Conservation (phyloP, 2,329 filamentous ascomycete species). For the Septoria linicola region DNA sequence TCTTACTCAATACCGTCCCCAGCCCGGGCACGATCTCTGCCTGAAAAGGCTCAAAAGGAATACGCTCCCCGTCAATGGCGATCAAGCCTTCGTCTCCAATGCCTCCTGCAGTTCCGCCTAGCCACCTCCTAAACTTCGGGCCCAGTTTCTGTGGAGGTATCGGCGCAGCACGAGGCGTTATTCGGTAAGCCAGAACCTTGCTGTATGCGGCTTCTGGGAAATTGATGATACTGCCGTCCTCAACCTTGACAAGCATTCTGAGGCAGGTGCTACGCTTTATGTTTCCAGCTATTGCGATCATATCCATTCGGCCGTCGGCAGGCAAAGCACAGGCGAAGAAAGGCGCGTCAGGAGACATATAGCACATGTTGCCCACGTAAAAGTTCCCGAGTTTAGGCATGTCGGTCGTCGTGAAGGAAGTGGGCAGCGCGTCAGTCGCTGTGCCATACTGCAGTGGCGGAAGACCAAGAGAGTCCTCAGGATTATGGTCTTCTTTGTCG, state of each 20-base stretch:
- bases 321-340: slow-evolving; percentile 85
- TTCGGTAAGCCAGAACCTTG: slow-evolving; percentile 83
- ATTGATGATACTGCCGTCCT: slow-evolving; percentile 75
- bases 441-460: slow-evolving; percentile 77
- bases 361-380: slow-evolving; percentile 92
- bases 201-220: slow-evolving; percentile 73
- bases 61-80: slow-evolving; percentile 86
- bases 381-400: slow-evolving; percentile 84
- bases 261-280: slow-evolving; percentile 66
- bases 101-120: slow-evolving; percentile 30
- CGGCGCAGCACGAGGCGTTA: slow-evolving; percentile 58
- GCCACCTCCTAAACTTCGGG: slow-evolving; percentile 30
- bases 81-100: slow-evolving; percentile 74
- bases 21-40: slow-evolving; percentile 81
- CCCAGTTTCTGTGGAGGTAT: slow-evolving; percentile 17
- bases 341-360: slow-evolving; percentile 81
- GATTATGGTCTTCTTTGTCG: slow-evolving; percentile 22
- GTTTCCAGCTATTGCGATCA: slow-evolving; percentile 76
- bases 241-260: slow-evolving; percentile 68
- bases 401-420: slow-evolving; percentile 71
- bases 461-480: slow-evolving; percentile 44
- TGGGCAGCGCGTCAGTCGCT: slow-evolving; percentile 70
- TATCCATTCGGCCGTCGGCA: slow-evolving; percentile 80
- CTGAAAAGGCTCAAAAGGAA: slow-evolving; percentile 88
- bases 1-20: slow-evolving; percentile 79